phyloP scores from a whole-genome alignment of 1,284 basidiomycete genomes.

The Tremellales sp. region DNA sequence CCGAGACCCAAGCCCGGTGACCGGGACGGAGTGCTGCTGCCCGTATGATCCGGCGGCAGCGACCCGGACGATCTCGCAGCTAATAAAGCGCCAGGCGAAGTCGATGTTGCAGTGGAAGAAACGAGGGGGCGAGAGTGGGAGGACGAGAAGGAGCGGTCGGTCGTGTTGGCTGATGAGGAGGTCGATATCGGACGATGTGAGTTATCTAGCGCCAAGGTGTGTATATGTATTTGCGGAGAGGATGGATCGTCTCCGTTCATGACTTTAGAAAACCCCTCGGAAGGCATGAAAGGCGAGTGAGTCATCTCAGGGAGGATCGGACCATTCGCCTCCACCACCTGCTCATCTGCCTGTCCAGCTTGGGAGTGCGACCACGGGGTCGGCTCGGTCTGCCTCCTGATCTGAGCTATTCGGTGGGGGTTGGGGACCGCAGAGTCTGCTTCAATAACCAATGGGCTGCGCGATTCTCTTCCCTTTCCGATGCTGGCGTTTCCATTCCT shows the following conservation, averaged over 20 bases:
- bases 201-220: neutral
- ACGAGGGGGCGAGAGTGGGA: constrained; percentile 13
- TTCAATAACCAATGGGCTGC: constrained; percentile 5
- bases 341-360: too few species aligned
- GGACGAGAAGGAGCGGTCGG: constrained; percentile 27
- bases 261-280: neutral
- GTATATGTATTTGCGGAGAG: neutral
- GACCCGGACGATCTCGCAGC: neutral
- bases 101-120: constrained; percentile 3
- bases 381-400: constrained; percentile 17
- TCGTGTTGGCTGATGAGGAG: neutral
- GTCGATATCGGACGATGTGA: neutral
- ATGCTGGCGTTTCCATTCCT: constrained; percentile 10
- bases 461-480: constrained; percentile 18
- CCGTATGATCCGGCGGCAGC: constrained; percentile 4
- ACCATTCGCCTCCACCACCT: constrained; percentile 4
- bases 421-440: neutral
- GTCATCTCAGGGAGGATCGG: constrained; percentile 3
- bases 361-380: constrained; percentile 4
- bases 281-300: neutral
- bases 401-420: constrained; percentile 7
- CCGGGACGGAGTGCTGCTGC: constrained; percentile 16
- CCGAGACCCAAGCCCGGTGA: constrained; percentile 18
- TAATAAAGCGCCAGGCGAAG: neutral
- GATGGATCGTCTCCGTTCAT: neutral